Conservation (phyloP, 169 alveolate species). For the Plasmodium gaboni region DNA sequence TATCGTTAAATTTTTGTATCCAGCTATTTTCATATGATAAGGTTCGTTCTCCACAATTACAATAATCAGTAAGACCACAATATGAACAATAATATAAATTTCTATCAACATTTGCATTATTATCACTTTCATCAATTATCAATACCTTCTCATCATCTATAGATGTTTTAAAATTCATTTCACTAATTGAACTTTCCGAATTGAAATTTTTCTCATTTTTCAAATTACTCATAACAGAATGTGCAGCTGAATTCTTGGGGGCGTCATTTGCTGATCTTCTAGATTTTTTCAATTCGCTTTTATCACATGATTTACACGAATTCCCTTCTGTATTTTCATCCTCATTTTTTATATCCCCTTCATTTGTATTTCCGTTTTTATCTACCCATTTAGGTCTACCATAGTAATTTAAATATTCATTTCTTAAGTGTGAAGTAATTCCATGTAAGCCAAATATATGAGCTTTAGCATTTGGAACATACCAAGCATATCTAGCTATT, state of each 20-base stretch:
- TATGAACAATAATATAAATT: slow-evolving; percentile 52
- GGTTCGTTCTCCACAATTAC: slow-evolving; percentile 64
- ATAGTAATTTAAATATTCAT: slow-evolving; percentile 79
- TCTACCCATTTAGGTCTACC: slow-evolving; percentile 62
- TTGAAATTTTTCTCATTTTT: too few relatives aligned
- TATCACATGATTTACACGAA: too few relatives aligned
- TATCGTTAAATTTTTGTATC: slow-evolving; percentile 79
- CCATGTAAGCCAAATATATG: slow-evolving; percentile 82
- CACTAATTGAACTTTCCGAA: too few relatives aligned
- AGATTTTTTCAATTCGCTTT: too few relatives aligned
- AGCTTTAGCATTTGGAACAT: slow-evolving; percentile 78
- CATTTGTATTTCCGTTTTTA: background rate
- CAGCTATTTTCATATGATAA: slow-evolving; percentile 81
- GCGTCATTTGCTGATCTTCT: too few relatives aligned
- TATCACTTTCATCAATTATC: background rate
- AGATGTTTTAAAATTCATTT: too few relatives aligned
- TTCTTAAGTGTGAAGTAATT: slow-evolving; percentile 80
- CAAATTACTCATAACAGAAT: too few relatives aligned
- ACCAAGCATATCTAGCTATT: slow-evolving; percentile 81
- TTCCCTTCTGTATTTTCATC: too few relatives aligned
- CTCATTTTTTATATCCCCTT: background rate
- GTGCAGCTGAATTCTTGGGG: too few relatives aligned
- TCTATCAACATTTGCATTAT: background rate
- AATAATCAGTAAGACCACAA: slow-evolving; percentile 53
- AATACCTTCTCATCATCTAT: background rate